Evolutionary conservation across 768 basidiomycete species (phyloP), one percentile per base, ranked within the genome.

Genomic region (Podaxis sp.): DNA sequence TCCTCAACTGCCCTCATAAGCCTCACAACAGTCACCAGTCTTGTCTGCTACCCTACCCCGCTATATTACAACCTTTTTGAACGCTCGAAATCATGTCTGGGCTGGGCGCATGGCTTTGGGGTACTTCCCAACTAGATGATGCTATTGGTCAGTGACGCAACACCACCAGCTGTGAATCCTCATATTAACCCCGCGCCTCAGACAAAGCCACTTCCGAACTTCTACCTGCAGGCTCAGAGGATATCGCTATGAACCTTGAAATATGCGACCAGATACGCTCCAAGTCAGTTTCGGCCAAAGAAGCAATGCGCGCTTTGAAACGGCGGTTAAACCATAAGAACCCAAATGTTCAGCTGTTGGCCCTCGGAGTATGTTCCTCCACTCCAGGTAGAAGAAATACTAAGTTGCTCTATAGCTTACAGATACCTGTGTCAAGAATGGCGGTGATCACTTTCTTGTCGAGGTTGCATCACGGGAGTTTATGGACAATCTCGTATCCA

Each of bases 221-320:
- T 26, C 76, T 94, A 58, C 93, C 95, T 41, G 82, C 86, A 52
- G 91, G 90, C 28, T 78, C 86, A 57, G 93, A 96, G 73, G 94
- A 98, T 74, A 95, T 99, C 41, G 93, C 95, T 8, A 82, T 95
- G 66, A 91, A 91, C 69, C 90, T 99, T 63, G 95, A 98, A 73
- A 93, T 98, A 80, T 95, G 94, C 67, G 97, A 99, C 76, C 90
- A 96, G 75, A 95, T 99, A 72, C 87, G 95, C 58, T 93, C 93
- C 5, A 96, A 96, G 79, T 86, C 90, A 46, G 89, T 90, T 0
- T 84, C 85, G 17, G 88, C 96, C 17, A 91, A 90, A 76, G 87
- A 90, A 64, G 90, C 96, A 3, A 91, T 95, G 88, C 89, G 89
- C 62, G 86, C 90, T 20, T 80, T 99, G 70, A 95, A 95, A 76